Evolutionary conservation across 192 early-diverging fungal species (phyloP), one percentile per base, ranked within the genome.

Genomic region (Mortierella alpina): DNA sequence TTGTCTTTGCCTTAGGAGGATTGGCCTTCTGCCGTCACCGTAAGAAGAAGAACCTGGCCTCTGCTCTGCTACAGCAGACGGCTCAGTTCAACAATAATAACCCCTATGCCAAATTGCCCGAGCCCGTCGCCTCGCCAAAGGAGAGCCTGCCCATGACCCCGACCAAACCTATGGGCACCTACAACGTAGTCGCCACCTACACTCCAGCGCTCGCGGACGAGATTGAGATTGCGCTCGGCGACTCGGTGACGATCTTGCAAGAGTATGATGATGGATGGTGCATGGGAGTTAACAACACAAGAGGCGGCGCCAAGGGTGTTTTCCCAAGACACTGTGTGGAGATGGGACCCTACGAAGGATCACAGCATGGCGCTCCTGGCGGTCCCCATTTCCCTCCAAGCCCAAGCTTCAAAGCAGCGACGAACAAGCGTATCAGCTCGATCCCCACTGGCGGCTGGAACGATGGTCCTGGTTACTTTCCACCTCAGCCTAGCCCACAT

Each of bases 181-280:
- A 75, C 52, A 77, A 53, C 22, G 87, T 87, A 5, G 59, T 85
- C 5, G 63, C 82, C 10, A 87, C 83, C 10, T 88, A 88, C 50
- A 86, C 83, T 22, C 89, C 89, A 10, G 86, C 87, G 2, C 56
- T 90, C n/a, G 82, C 82, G 20, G 89, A 90, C 58, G 89, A 90
- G 70, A 79, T 90, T 50, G 86, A 86, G 66, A 83, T 90, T 54
- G 80, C 84, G 59, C 56, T 65, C 12, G 86, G 87, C 18, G 89
- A 90, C 42, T 84, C 84, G 12, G 83, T 90, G 40, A 82, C 86
- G 7, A 82, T 90, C 23, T 59, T 87, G n/a, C 75, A 78, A 47
- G 85, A 86, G 56, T 90, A 85, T 56, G 89, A 90, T 64, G 89
- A 90, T 75, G 89, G 89, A 11, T 90, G 89, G 89, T 86, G 85